These are phyloP conservation scores for Nannizziopsis arthrosporioides DNA, from an alignment of 2,329 filamentous ascomycete genomes.

Conservation along the genomic window DNA sequence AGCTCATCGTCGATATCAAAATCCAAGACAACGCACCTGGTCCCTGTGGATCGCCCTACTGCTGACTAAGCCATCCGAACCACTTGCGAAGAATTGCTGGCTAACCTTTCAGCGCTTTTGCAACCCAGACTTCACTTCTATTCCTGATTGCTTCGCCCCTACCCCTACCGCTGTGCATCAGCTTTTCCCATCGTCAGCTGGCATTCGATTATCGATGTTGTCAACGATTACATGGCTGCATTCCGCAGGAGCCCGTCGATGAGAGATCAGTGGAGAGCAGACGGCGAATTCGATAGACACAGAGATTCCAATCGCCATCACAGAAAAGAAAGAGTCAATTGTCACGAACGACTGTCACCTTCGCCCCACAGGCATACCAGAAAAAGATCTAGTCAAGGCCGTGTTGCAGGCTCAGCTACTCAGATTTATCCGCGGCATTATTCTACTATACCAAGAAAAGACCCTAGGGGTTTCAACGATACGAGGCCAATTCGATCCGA, in stretches of 20 bases:
- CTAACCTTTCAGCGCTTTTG: constrained; percentile 7
- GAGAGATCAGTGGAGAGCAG: constrained; percentile 41
- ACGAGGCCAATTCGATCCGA: constrained; percentile 17
- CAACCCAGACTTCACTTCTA: too few relatives aligned
- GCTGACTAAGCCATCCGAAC: constrained; percentile 11
- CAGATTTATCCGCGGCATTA: constrained; percentile 21
- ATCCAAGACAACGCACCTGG: constrained; percentile 10
- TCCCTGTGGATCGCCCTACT: constrained; percentile 12
- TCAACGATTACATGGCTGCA: constrained; percentile 39
- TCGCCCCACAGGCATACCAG: constrained; percentile 24
- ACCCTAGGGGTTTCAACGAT: constrained; percentile 19
- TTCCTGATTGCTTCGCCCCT: neutral
- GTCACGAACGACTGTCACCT: constrained; percentile 32
- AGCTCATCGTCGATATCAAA: neutral
- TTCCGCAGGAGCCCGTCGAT: constrained; percentile 39
- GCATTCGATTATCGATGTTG: constrained; percentile 29
- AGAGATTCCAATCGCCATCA: constrained; percentile 23
- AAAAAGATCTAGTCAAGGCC: constrained; percentile 22
- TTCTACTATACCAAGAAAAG: constrained; percentile 11
- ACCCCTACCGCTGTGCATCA: neutral
- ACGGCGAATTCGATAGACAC: constrained; percentile 31
- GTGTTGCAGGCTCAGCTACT: constrained; percentile 20
- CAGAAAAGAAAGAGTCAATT: constrained; percentile 23
- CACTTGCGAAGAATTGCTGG: constrained; percentile 10
- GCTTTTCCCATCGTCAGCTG: neutral